A percentile compares a stretch with the other conserved stretches of the same genome.
Evolutionary conservation across 2,329 filamentous ascomycete genomes (phyloP).

Genomic region (Grosmannia serpens): DNA sequence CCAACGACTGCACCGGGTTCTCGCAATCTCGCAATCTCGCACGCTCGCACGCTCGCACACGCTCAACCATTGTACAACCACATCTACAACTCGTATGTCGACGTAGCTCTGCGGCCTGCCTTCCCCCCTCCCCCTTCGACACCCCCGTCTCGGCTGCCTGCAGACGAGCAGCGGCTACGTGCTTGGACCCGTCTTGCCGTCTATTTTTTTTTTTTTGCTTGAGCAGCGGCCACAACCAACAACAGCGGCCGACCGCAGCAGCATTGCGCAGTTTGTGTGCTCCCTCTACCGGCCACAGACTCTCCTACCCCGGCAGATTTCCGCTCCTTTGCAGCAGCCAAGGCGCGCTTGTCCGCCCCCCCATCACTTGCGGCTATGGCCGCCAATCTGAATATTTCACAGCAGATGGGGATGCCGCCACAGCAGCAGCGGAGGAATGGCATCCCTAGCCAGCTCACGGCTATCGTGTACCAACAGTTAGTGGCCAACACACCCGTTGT

Average conservation of each 20-base stretch:
- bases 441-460: constrained; percentile 22
- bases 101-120: neutral
- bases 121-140: neutral
- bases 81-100: neutral
- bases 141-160: neutral
- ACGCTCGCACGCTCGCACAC: neutral
- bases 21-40: neutral
- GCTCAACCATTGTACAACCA: neutral
- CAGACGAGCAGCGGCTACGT: neutral
- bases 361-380: constrained; percentile 38
- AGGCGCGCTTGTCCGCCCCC: neutral
- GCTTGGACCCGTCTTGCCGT: neutral
- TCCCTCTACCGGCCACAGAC: too few species aligned
- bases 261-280: too few species aligned
- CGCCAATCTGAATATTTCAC: constrained; percentile 35
- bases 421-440: constrained; percentile 28
- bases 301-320: neutral
- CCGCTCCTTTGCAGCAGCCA: neutral
- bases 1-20: too few species aligned
- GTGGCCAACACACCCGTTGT: constrained; percentile 18
- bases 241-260: too few species aligned
- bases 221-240: neutral
- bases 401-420: constrained; percentile 39
- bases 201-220: neutral
- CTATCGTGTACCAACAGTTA: constrained; percentile 19